Percentiles rank a stretch among this genome's conserved stretches.
Evolutionary conservation across 2,329 filamentous ascomycete species (phyloP).

Genomic region (Xylaria polymorpha): DNA sequence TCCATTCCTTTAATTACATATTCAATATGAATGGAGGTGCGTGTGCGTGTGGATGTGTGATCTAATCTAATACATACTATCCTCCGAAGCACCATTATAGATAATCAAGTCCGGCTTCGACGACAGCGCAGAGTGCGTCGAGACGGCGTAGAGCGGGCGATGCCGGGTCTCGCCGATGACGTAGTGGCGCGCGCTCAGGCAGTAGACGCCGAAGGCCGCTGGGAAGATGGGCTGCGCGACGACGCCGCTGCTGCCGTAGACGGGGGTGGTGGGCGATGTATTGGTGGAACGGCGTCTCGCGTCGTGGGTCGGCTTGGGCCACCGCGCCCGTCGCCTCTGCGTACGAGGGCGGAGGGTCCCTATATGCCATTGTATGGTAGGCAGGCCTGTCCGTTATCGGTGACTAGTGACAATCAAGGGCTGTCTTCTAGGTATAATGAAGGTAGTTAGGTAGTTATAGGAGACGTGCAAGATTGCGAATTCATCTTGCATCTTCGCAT

Average conservation of each 20-base stretch:
- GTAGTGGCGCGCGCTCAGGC: slow-evolving; percentile 1
- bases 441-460: slow-evolving; percentile 10
- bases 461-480: slow-evolving; percentile 11
- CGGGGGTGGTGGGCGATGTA: background rate
- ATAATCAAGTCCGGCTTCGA: slow-evolving; percentile 23
- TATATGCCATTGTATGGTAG: background rate
- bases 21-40: background rate
- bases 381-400: background rate
- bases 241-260: background rate
- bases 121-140: slow-evolving; percentile 2
- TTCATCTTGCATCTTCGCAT: slow-evolving; percentile 22
- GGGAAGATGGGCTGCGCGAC: slow-evolving; percentile 16
- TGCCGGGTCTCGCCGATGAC: slow-evolving; percentile 18
- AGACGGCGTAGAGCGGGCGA: slow-evolving; percentile 27
- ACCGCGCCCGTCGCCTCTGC: slow-evolving; percentile 26
- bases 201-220: slow-evolving; percentile 25
- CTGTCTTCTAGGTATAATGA: slow-evolving; percentile 3
- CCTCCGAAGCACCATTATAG: slow-evolving; percentile 1
- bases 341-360: slow-evolving; percentile 35
- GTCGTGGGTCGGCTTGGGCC: no score
- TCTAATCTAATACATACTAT: slow-evolving; percentile 28
- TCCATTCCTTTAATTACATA: background rate
- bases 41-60: background rate
- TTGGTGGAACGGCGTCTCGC: slow-evolving; percentile 1
- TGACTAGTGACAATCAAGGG: background rate